Evolutionary conservation across 306 rosid genomes (phyloP).

Genomic region (Notholithocarpus densiflorus): DNA sequence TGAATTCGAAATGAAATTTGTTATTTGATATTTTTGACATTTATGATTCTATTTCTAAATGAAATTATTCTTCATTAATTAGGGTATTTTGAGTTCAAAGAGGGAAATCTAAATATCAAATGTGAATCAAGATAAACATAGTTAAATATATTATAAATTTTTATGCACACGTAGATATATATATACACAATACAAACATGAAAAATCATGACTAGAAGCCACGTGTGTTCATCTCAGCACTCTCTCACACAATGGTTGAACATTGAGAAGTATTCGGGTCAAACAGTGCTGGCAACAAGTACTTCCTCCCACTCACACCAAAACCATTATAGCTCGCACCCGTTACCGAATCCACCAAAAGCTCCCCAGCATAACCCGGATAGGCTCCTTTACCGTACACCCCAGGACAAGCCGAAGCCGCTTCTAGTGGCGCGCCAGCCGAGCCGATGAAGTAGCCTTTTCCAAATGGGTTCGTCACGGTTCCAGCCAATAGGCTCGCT

Average conservation of each 20-base stretch:
- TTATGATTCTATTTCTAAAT: too few relatives aligned
- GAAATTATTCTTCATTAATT: fast-evolving
- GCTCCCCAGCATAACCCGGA: conserved; percentile 35
- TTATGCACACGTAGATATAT: background rate
- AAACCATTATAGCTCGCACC: conserved; percentile 38
- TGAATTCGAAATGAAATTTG: too few relatives aligned
- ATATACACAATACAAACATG: background rate
- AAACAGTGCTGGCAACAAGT: conserved; percentile 32
- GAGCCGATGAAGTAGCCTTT: conserved; percentile 28
- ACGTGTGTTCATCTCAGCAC: background rate
- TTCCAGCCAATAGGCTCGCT: conserved; percentile 38
- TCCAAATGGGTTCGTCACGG: conserved; percentile 36
- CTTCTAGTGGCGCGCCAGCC: conserved; percentile 20
- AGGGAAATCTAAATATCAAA: too few relatives aligned
- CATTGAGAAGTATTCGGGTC: conserved; percentile 31
- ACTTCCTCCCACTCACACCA: conserved; percentile 29
- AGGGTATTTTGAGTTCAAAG: too few relatives aligned
- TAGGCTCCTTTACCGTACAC: conserved; percentile 37
- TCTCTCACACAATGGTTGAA: conserved; percentile 12
- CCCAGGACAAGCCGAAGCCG: conserved; percentile 31
- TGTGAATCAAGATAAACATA: too few relatives aligned
- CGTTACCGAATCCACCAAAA: conserved; percentile 3
- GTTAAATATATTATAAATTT: too few relatives aligned
- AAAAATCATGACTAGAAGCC: background rate
- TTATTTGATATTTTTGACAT: too few relatives aligned